Percentiles rank a stretch among this genome's conserved stretches.
phyloP scores from a whole-genome alignment of 2,329 filamentous ascomycete species.

The Tolypocladium sp. region DNA sequence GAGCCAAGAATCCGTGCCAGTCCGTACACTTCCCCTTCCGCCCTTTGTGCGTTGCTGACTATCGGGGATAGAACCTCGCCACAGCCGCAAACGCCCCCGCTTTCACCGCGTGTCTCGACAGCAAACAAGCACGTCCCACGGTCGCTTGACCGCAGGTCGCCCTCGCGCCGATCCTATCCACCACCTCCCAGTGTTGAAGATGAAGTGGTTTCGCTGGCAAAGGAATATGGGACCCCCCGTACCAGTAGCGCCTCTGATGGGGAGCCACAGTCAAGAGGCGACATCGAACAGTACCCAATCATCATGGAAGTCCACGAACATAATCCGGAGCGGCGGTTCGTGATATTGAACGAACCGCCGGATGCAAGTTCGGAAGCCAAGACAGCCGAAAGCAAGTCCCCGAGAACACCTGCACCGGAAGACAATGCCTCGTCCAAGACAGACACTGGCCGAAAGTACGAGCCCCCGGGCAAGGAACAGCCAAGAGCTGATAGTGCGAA shows the following conservation, averaged over 20 bases:
- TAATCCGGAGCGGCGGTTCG: conserved; percentile 57
- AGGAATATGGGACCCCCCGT: conserved; percentile 40
- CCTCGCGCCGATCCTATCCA: conserved; percentile 30
- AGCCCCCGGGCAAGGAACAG: neutral
- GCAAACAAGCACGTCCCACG: conserved; percentile 1
- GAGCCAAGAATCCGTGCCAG: conserved; percentile 23
- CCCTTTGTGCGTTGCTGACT: neutral
- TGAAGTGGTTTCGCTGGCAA: conserved; percentile 51
- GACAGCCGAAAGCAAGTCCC: neutral
- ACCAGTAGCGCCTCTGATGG: conserved; percentile 30
- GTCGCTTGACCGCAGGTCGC: conserved; percentile 2
- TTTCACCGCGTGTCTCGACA: conserved; percentile 5
- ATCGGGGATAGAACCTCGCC: conserved; percentile 11
- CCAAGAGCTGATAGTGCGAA: conserved; percentile 3
- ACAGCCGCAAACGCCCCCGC: neutral
- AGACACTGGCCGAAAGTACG: neutral
- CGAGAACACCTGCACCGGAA: neutral
- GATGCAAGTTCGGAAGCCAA: conserved; percentile 1
- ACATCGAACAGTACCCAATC: conserved; percentile 59
- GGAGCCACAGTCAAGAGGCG: conserved; percentile 51
- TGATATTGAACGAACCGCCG: conserved; percentile 37
- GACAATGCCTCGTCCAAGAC: neutral
- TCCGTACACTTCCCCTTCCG: conserved; percentile 7
- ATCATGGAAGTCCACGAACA: conserved; percentile 52
- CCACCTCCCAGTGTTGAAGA: conserved; percentile 63